Conservation (phyloP, 2,329 filamentous ascomycete genomes). For the Dendryphion nanum region DNA sequence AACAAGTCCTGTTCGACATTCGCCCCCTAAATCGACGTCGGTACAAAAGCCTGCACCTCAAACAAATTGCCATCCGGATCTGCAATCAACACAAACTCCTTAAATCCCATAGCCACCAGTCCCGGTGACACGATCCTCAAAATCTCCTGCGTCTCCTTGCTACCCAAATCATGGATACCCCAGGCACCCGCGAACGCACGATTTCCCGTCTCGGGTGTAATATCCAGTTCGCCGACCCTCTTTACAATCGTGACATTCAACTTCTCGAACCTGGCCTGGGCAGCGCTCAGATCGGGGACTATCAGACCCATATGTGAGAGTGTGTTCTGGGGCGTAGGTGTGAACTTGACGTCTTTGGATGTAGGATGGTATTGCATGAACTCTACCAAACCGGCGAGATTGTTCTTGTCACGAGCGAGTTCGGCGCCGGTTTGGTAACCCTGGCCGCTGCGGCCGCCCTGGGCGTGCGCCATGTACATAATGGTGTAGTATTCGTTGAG, state of each 20-base stretch:
- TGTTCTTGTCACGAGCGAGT: conserved; percentile 36
- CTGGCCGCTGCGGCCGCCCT: conserved; percentile 40
- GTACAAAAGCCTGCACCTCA: conserved; percentile 15
- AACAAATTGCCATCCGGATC: conserved; percentile 24
- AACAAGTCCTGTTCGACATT: no score
- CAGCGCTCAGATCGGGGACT: conserved; percentile 31
- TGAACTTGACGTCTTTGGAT: conserved; percentile 4
- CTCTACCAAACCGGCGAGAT: conserved; percentile 33
- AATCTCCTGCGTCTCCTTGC: conserved; percentile 5
- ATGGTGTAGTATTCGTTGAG: conserved; percentile 27
- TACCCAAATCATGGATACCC: conserved; percentile 5
- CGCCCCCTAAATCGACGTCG: no score
- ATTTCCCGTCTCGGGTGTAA: conserved; percentile 5
- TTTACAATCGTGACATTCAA: conserved; percentile 26
- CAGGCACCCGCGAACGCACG: conserved; percentile 5
- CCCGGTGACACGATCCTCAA: conserved; percentile 3
- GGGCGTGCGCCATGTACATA: conserved; percentile 38
- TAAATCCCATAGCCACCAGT: conserved; percentile 13
- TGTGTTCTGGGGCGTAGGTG: conserved; percentile 21
- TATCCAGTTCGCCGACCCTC: conserved; percentile 15
- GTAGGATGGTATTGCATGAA: conserved; percentile 11
- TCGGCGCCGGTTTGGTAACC: conserved; percentile 38
- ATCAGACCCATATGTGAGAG: conserved; percentile 39
- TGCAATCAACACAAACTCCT: conserved; percentile 14
- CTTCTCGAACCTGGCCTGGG: conserved; percentile 24